These are phyloP conservation scores for Neoarthrinium moseri DNA, from an alignment of 2,329 filamentous ascomycete genomes.

Conservation along the genomic window DNA sequence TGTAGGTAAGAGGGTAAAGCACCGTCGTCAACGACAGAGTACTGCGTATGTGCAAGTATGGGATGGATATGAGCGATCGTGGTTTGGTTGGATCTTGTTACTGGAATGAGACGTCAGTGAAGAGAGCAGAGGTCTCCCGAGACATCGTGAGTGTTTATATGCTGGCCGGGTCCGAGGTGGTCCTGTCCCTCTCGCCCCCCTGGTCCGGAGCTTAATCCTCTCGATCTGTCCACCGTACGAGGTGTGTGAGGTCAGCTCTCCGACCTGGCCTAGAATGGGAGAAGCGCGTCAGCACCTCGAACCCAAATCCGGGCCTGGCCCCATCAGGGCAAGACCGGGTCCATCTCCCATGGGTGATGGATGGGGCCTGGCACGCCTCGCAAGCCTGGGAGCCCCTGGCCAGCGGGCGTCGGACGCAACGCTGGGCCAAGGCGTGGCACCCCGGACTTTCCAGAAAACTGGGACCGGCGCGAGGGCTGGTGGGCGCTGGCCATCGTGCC, in stretches of 20 bases:
- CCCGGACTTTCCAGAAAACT: slow-evolving; percentile 10
- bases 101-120: no score
- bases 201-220: slow-evolving; percentile 1
- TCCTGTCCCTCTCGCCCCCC: neutral
- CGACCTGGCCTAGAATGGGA: no score
- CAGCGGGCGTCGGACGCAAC: neutral
- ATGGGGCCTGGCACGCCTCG: no score
- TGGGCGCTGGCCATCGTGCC: neutral
- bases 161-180: no score
- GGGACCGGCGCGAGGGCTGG: neutral
- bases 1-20: neutral
- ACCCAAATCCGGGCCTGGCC: slow-evolving; percentile 2
- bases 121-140: no score
- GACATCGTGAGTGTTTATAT: no score
- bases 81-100: no score
- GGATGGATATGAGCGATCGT: no score
- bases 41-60: neutral
- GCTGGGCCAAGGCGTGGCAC: slow-evolving; percentile 4
- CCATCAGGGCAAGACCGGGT: no score
- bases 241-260: slow-evolving; percentile 2
- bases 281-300: neutral
- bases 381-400: no score
- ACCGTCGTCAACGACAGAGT: neutral
- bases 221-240: slow-evolving; percentile 2
- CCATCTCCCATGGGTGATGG: no score